Percentiles rank a stretch among this genome's conserved stretches.
Evolutionary conservation across 164 flowering plant genomes (phyloP).

Genomic region (Protea cynaroides): DNA sequence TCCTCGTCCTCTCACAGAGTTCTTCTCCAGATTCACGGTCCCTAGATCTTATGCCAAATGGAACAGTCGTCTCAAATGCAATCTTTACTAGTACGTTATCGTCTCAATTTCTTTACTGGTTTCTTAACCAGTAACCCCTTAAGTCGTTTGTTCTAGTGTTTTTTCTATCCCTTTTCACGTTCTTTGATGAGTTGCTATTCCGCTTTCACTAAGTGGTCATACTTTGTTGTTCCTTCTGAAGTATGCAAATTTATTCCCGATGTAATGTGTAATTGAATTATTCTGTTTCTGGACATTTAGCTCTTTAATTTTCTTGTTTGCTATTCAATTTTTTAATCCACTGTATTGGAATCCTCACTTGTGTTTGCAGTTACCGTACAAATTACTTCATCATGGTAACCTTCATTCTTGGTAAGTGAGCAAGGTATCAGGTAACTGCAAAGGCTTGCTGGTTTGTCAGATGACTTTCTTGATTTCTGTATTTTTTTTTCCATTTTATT

Average conservation of each 20-base stretch:
- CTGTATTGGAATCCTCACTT: background rate
- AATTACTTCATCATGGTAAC: conserved; percentile 78
- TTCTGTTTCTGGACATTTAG: background rate
- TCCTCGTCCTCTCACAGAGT: conserved; percentile 81
- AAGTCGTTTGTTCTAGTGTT: conserved; percentile 3
- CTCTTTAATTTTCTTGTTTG: background rate
- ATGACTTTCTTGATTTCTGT: too few species aligned
- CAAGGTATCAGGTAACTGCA: background rate
- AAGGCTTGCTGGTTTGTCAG: conserved; percentile 1
- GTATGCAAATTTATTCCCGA: too few species aligned
- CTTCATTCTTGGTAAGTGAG: conserved; percentile 57
- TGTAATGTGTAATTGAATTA: background rate
- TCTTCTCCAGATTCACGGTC: conserved; percentile 83
- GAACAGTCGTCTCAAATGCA: conserved; percentile 90
- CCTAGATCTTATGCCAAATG: conserved; percentile 70
- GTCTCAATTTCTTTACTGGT: background rate
- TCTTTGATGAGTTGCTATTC: background rate
- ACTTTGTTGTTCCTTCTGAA: too few species aligned
- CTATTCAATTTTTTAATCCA: background rate
- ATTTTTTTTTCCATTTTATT: background rate
- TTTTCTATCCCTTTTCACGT: background rate
- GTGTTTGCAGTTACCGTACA: conserved; percentile 73
- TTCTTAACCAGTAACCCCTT: background rate
- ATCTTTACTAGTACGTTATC: conserved; percentile 65
- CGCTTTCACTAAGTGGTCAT: too few species aligned